Evolutionary conservation across 148 eudicot species (phyloP).

Genomic region (Bassia scoparia): DNA sequence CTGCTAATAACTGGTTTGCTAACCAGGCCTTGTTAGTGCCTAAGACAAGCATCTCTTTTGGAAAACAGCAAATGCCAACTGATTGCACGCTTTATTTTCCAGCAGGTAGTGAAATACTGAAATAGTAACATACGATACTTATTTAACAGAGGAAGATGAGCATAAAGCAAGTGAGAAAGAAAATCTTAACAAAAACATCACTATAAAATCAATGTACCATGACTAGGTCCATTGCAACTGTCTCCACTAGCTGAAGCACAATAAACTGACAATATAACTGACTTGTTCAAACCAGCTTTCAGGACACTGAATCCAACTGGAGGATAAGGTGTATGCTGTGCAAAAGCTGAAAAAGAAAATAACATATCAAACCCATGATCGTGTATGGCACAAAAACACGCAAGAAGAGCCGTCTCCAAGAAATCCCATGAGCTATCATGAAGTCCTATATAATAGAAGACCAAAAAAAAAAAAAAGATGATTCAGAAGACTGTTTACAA

Average conservation of each 20-base stretch:
- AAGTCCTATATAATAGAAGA: slow-evolving; percentile 53
- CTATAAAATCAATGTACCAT: slow-evolving; percentile 44
- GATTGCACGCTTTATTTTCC: not conserved
- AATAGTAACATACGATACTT: not conserved
- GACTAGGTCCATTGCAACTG: slow-evolving; percentile 46
- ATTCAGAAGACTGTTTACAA: slow-evolving; percentile 6
- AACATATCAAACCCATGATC: slow-evolving; percentile 88
- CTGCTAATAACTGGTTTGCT: not conserved
- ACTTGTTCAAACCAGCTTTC: slow-evolving; percentile 93
- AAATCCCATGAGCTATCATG: slow-evolving; percentile 77
- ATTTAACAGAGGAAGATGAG: not conserved
- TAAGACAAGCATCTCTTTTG: not conserved
- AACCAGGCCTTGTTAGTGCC: not conserved
- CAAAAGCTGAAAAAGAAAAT: slow-evolving; percentile 89
- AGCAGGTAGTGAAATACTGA: not conserved
- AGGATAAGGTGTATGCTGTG: slow-evolving; percentile 87
- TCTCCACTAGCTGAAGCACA: slow-evolving; percentile 52
- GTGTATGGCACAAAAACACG: slow-evolving; percentile 90
- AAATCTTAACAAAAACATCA: not conserved
- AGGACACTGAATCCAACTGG: slow-evolving; percentile 95
- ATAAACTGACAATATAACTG: slow-evolving; percentile 91
- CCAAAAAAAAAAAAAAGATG: not conserved
- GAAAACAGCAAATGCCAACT: not conserved
- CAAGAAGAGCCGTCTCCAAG: slow-evolving; percentile 81
- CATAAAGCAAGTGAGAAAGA: not conserved